A percentile compares a stretch with the other conserved stretches of the same genome.
Conservation (phyloP, 2,329 filamentous ascomycete species). For the Clarireedia sp. region DNA sequence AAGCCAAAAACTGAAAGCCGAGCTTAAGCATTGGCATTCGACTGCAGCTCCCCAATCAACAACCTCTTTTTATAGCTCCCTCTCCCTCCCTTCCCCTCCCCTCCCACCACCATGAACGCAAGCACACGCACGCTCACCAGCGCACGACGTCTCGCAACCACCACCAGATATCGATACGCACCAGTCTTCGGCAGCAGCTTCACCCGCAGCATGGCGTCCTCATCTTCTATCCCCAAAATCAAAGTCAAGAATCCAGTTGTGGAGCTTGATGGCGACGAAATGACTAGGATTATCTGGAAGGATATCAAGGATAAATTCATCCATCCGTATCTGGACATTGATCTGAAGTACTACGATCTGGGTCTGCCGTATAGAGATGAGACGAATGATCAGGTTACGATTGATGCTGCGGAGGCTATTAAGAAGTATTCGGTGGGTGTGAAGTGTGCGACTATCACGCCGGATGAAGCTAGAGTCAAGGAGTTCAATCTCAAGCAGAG, state of each 20-base stretch:
- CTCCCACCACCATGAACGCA: constrained; percentile 4
- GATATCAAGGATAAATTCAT: constrained; percentile 99
- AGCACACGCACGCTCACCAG: not conserved
- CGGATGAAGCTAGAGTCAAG: constrained; percentile 90
- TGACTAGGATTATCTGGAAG: constrained; percentile 99
- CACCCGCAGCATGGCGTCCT: constrained; percentile 45
- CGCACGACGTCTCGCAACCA: not conserved
- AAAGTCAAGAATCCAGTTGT: constrained; percentile 99
- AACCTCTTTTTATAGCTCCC: constrained; percentile 24
- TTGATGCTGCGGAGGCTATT: constrained; percentile 93
- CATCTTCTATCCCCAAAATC: constrained; percentile 65
- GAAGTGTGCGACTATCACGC: constrained; percentile 99
- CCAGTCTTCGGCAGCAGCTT: constrained; percentile 19
- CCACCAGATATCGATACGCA: not conserved
- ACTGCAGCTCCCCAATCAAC: constrained; percentile 22
- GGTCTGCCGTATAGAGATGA: constrained; percentile 91
- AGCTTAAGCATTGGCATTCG: constrained; percentile 9
- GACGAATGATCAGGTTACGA: constrained; percentile 92
- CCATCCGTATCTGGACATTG: constrained; percentile 88
- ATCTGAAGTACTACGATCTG: constrained; percentile 96
- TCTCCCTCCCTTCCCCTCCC: constrained; percentile 17
- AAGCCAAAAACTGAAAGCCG: constrained; percentile 9
- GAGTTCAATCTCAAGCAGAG: constrained; percentile 99
- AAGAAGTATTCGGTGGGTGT: constrained; percentile 98
- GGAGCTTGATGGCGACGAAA: constrained; percentile 90